A percentile compares a stretch with the other conserved stretches of the same genome.
Conservation (phyloP, 2,329 filamentous ascomycete genomes). For the Nannizziopsis barbatae region DNA sequence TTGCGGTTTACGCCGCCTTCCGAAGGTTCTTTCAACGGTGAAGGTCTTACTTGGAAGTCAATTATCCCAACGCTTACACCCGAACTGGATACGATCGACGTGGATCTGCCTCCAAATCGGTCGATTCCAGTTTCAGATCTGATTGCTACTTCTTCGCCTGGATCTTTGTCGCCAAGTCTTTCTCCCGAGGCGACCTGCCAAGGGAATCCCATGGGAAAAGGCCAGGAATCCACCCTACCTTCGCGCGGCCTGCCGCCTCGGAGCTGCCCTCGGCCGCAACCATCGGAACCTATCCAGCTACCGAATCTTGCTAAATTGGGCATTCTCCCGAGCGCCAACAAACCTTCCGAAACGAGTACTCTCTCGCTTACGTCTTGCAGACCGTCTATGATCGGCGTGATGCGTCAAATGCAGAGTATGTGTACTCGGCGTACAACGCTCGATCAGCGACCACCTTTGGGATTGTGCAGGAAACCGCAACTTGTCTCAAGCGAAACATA, state of each 20-base stretch:
- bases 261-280: slow-evolving; percentile 31
- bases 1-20: slow-evolving; percentile 63
- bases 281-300: slow-evolving; percentile 38
- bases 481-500: slow-evolving; percentile 38
- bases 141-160: slow-evolving; percentile 19
- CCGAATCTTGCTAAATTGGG: slow-evolving; percentile 46
- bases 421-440: slow-evolving; percentile 46
- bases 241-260: slow-evolving; percentile 33
- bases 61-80: slow-evolving; percentile 48
- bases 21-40: slow-evolving; percentile 27
- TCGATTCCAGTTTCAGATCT: slow-evolving; percentile 15
- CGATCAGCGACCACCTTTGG: slow-evolving; percentile 36
- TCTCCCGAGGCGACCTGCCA: slow-evolving; percentile 14
- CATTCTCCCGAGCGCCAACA: slow-evolving; percentile 45
- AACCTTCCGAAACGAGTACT: slow-evolving; percentile 52
- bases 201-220: slow-evolving; percentile 10
- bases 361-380: slow-evolving; percentile 39
- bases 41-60: slow-evolving; percentile 33
- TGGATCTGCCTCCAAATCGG: slow-evolving; percentile 25
- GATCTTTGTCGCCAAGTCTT: slow-evolving; percentile 19
- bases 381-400: slow-evolving; percentile 48
- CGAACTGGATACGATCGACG: slow-evolving; percentile 42
- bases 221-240: slow-evolving; percentile 25
- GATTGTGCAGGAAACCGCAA: slow-evolving; percentile 25
- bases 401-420: slow-evolving; percentile 46